Conservation (phyloP, 1,284 basidiomycete genomes). For the Sporisorium exsertum region DNA sequence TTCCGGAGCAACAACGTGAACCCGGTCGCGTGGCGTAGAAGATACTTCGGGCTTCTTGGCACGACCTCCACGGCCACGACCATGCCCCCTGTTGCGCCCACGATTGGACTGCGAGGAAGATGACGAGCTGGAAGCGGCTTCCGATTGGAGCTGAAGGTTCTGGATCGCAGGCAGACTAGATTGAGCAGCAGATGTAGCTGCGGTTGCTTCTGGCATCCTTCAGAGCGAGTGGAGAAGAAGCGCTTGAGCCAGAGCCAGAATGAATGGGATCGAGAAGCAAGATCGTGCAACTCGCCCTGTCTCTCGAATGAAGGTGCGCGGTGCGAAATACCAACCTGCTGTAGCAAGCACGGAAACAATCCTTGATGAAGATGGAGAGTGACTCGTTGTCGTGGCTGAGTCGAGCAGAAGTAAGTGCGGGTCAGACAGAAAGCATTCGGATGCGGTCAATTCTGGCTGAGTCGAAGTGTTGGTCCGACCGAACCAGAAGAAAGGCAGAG, state of each 20-base stretch:
- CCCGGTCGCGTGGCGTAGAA: background rate
- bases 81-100: slow-evolving; percentile 16
- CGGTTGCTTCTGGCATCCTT: slow-evolving; percentile 22
- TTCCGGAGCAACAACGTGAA: background rate
- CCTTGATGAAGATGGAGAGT: background rate
- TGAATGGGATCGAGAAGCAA: too few species aligned
- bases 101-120: slow-evolving; percentile 16
- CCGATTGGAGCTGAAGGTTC: slow-evolving; percentile 10
- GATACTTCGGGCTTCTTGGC: slow-evolving; percentile 14
- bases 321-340: background rate
- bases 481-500: background rate
- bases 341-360: background rate
- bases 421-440: background rate
- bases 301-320: too few species aligned
- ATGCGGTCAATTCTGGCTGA: slow-evolving; percentile 6
- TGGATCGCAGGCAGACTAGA: slow-evolving; percentile 15
- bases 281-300: too few species aligned
- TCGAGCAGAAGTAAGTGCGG: background rate
- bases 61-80: slow-evolving; percentile 22
- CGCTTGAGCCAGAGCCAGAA: background rate
- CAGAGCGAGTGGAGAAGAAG: background rate
- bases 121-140: slow-evolving; percentile 16
- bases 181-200: slow-evolving; percentile 18
- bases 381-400: slow-evolving; percentile 12
- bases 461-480: background rate